Evolutionary conservation across 1,284 basidiomycete species (phyloP), one percentile per base, ranked within the genome.

Genomic region (Ganoderma meredithae): DNA sequence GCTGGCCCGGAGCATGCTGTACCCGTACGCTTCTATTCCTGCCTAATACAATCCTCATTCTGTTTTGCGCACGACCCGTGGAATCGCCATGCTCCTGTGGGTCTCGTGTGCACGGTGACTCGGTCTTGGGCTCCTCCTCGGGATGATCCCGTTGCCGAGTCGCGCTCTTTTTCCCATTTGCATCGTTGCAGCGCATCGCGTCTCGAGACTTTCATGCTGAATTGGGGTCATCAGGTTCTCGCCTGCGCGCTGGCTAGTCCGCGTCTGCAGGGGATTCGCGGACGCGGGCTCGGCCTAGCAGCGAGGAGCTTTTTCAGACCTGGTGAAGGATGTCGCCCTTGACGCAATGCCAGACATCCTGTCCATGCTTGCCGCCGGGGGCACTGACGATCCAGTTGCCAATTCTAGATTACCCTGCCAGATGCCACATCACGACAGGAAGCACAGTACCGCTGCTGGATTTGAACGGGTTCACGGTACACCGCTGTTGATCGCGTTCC

Each of bases 21-120:
- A 33, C 31, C 31, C 31, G 52, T 33, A 55, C 27, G 63, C 63
- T 63, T 67, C 60, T 65, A 60, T 62, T 52, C 12, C 33, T 44
- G 31, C 52, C 64, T 53, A 40, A 66, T 66, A 41, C 55, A 62
- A 66, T 59, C n/a, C 19, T n/a, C 13, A 49, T 33, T 3, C 25
- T 25, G 33, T 49, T 33, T 44, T 12, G 5, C 60, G 25, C 60
- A 33, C 52, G 52, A 27, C 5, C 27, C 27, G 60, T 62, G 61
- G 33, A 36, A 36, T 7, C 61, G 53, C 40, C 43, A 25, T 8
- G 43, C 31, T 43, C 47, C 0, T 25, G 19, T 8, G 47, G 22
- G 47, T 49, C 47, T 25, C 22, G 22, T 25, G 47, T 22, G 19
- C 47, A 25, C 47, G 22, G 8, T 47, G 44, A 3, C 41, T 17